Base-by-base conservation (phyloP, 441 rosid genomes). In the Cnidoscolus chayamansa region DNA sequence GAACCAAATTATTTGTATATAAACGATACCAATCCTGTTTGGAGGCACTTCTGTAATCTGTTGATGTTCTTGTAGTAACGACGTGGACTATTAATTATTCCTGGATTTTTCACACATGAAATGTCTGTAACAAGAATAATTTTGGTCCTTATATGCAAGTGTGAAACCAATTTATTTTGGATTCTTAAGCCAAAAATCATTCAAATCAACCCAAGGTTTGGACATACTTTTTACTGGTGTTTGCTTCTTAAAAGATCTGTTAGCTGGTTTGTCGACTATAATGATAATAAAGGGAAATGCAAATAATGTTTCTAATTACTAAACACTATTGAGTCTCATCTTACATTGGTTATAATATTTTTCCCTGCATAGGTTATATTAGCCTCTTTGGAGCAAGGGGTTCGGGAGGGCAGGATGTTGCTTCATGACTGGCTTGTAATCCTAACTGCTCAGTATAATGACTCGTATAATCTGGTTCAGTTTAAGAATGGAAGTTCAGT, bases 361-460 rank as follows among this genome's bases (percentile, higher is more conserved):
- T 72, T 68, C 16, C 61, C 53, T 71, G 54, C 76, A 72, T 62
- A 93, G 96, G 97, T 93, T 72, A 91, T 93, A 85, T 80, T 86
- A 80, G 96, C 93, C 69, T 93, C 98, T 71, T 74, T 93, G 79
- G 98, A 88, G 77, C 87, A 93, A 80, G 96, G 99, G 79, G 91
- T 95, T 72, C 85, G 91, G 80, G 98, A 93, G 83, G 98, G 96
- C 49, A 89, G 99, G 80, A 87, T 87, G 74, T 81, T 95, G 78
- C 95, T 93, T 78, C 94, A 89, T 73, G 99, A 95, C 83, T 95
- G 99, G 99, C 97, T 93, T 20, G 95, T 95, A 47, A 91, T 95
- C 73, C 94, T 91, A 73, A 86, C 90, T 20, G 91, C 98, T 67
- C 96, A 90, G 72, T 91, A 91, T 73, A 95, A 93, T 69, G 96